Conservation (phyloP, 1,284 basidiomycete genomes). For the Ganoderma boninense region DNA sequence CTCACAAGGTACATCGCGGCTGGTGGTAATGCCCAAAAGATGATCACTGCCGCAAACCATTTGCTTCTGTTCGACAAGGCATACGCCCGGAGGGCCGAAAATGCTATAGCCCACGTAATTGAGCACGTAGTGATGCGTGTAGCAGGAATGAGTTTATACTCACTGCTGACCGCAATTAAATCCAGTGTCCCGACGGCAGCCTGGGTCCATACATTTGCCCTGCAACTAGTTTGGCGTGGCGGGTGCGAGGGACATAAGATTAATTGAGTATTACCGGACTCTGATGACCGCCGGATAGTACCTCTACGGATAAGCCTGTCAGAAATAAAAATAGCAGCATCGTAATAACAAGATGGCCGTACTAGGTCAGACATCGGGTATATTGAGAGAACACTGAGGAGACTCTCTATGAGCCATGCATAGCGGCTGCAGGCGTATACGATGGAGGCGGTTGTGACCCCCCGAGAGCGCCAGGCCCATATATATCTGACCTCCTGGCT, state of each 20-base stretch:
- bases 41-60: neutral
- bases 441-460: too few species aligned
- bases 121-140: neutral
- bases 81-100: neutral
- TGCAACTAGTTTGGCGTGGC: neutral
- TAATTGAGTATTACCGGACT: too few species aligned
- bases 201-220: neutral
- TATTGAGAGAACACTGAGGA: too few species aligned
- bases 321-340: too few species aligned
- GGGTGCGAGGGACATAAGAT: neutral
- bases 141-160: neutral
- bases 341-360: too few species aligned
- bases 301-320: too few species aligned
- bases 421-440: too few species aligned
- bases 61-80: neutral
- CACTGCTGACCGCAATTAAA: neutral
- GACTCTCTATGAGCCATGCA: too few species aligned
- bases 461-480: too few species aligned
- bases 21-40: neutral
- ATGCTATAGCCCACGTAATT: neutral
- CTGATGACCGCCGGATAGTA: too few species aligned
- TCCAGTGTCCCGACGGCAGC: neutral
- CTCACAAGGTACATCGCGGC: neutral
- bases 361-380: too few species aligned
- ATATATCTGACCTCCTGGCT: too few species aligned